These are phyloP conservation scores for Vitellaria paradoxa DNA, from an alignment of 179 eudicot genomes.

Conservation along the genomic window DNA sequence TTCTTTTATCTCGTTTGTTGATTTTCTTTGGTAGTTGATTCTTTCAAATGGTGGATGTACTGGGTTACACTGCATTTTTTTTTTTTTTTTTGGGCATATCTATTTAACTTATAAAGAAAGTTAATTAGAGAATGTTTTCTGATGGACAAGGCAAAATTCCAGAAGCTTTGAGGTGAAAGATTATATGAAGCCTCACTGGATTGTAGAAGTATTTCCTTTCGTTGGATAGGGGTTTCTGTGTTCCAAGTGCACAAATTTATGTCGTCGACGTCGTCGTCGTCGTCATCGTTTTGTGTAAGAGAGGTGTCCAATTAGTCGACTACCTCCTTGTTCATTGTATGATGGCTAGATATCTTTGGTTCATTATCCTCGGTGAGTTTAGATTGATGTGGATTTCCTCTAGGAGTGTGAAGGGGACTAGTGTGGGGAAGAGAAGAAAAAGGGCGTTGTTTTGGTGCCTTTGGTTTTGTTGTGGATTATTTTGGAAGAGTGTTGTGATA, in stretches of 20 bases:
- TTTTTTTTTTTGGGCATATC: too few species aligned
- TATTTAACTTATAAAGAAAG: too few species aligned
- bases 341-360: not conserved
- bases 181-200: not conserved
- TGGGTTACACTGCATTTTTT: too few species aligned
- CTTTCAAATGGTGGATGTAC: too few species aligned
- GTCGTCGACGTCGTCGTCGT: not conserved
- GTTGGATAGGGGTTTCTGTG: not conserved
- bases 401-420: not conserved
- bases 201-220: not conserved
- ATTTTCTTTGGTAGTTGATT: too few species aligned
- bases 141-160: not conserved
- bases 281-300: too few species aligned
- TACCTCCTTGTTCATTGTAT: too few species aligned
- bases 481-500: not conserved
- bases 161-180: not conserved
- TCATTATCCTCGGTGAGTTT: not conserved
- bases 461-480: not conserved
- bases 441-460: not conserved
- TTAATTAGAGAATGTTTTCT: not conserved
- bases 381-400: not conserved
- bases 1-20: too few species aligned
- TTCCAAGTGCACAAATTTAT: not conserved
- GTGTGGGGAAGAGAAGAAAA: not conserved
- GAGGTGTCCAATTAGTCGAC: too few species aligned